These are phyloP conservation scores for Mucor racemosus DNA, from an alignment of 371 early-diverging fungal genomes.

Conservation along the genomic window DNA sequence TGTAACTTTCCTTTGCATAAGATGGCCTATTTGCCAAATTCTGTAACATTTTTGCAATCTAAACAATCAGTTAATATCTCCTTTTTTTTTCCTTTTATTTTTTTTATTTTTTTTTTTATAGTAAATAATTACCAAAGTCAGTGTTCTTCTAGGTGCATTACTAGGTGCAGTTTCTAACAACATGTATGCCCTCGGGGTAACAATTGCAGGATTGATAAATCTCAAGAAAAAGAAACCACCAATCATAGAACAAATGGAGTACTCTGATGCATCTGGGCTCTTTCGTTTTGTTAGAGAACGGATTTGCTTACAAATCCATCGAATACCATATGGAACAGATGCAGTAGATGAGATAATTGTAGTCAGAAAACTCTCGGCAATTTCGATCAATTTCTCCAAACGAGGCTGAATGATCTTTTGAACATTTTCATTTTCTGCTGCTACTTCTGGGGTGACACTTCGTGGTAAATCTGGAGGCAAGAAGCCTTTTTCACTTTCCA, in stretches of 20 bases:
- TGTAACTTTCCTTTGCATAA: conserved; percentile 91
- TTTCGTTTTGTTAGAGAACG: conserved; percentile 83
- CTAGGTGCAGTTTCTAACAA: conserved; percentile 79
- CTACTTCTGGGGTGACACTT: conserved; percentile 76
- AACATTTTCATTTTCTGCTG: conserved; percentile 71
- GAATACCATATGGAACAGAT: conserved; percentile 90
- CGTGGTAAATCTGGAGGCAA: conserved; percentile 55
- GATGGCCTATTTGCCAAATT: conserved; percentile 95
- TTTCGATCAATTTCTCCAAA: conserved; percentile 75
- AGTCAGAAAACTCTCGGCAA: conserved; percentile 77
- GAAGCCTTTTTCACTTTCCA: conserved; percentile 67
- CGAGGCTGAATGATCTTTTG: conserved; percentile 79
- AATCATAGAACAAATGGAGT: conserved; percentile 85
- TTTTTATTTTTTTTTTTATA: no score
- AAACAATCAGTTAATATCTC: background rate
- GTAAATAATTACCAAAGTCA: conserved; percentile 62
- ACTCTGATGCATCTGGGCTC: conserved; percentile 87
- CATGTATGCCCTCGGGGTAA: conserved; percentile 92
- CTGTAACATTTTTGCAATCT: conserved; percentile 92
- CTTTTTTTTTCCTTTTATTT: background rate
- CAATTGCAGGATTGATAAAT: conserved; percentile 93
- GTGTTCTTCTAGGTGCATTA: conserved; percentile 75
- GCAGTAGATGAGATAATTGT: conserved; percentile 82
- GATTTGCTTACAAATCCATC: conserved; percentile 98
- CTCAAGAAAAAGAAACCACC: conserved; percentile 95